Evolutionary conservation across 345 rosid species (phyloP), one percentile per base, ranked within the genome.

Genomic region (Arabidopsis arenosa): DNA sequence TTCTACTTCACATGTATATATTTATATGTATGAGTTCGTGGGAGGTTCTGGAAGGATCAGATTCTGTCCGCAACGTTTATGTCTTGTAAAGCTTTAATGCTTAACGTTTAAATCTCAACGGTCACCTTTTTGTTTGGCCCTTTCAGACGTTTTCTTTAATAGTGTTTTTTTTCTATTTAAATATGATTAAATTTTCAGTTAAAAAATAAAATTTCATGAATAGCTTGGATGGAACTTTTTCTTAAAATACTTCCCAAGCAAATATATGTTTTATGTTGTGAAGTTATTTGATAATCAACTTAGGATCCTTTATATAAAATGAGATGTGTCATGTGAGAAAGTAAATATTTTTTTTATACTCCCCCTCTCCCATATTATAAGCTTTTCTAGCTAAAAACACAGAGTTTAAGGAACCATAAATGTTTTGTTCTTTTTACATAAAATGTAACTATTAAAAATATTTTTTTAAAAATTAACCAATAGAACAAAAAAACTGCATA

Each of bases 41-140:
- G 26, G 35, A 59, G 13, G 9, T 67, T 58, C 73, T 66, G 44
- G 73, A 75, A 67, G 74, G 13, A 75, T 75, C 62, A 3, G 79
- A 75, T 75, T 40, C 74, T 59, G 66, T 75, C 45, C 26, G 12
- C 68, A 59, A 67, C 53, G 73, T 47, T 74, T 57, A 57, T 66
- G 72, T 45, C 72, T 47, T 57, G 78, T 74, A 45, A 65, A 65
- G 58, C 59, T 49, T 18, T 12, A 17, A 59, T 33, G 71, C 78
- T 66, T 58, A 75, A 68, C 79, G 74, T 75, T 75, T 54, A 14
- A 32, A 21, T 60, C 43, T 49, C 37, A 75, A 75, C 74, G 74
- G 73, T 66, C 36, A 58, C 9, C 32, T 28, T 48, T 67, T 57
- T 23, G 1, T 23, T 41, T 54, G 65, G 15, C 36, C 48, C 58